A percentile compares a stretch with the other conserved stretches of the same genome.
Evolutionary conservation across 2,329 filamentous ascomycete species (phyloP).

Genomic region (Fusarium proliferatum): DNA sequence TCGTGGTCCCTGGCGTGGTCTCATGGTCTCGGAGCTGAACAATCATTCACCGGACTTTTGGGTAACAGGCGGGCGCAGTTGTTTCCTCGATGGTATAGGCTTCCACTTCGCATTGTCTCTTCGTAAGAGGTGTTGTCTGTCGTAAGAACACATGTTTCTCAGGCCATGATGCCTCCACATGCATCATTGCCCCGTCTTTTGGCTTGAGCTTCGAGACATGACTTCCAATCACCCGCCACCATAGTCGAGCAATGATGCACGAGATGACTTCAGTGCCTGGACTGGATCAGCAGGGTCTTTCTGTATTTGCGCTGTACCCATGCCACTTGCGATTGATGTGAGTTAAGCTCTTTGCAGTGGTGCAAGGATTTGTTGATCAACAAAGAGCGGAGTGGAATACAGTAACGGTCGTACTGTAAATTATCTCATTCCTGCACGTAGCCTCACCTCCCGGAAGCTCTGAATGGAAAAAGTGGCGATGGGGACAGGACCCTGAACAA

Average conservation of each 20-base stretch:
- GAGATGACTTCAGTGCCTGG: slow-evolving; percentile 38
- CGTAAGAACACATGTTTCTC: slow-evolving; percentile 18
- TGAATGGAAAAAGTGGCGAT: slow-evolving; percentile 13
- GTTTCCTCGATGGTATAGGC: background rate
- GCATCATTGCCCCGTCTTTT: slow-evolving; percentile 32
- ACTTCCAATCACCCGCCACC: slow-evolving; percentile 20
- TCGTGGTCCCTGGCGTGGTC: slow-evolving; percentile 27
- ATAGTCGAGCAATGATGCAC: slow-evolving; percentile 18
- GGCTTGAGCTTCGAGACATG: slow-evolving; percentile 15
- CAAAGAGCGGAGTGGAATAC: slow-evolving; percentile 2
- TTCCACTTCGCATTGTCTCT: background rate
- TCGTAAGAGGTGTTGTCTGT: background rate
- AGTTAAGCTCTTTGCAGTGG: slow-evolving; percentile 20
- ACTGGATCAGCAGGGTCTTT: slow-evolving; percentile 45
- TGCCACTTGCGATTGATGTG: slow-evolving; percentile 1
- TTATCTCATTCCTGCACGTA: slow-evolving; percentile 29
- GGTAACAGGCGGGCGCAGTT: background rate
- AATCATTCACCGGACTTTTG: slow-evolving; percentile 3
- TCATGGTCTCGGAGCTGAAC: slow-evolving; percentile 25
- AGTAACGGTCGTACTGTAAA: slow-evolving; percentile 25
- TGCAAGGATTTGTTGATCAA: slow-evolving; percentile 18
- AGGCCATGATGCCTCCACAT: slow-evolving; percentile 21
- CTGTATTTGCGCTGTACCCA: slow-evolving; percentile 14
- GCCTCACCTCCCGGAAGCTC: slow-evolving; percentile 18
- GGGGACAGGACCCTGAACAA: slow-evolving; percentile 41